These are phyloP conservation scores for Phlyctochytrium planicorne DNA, from an alignment of 192 early-diverging fungal genomes.

Conservation along the genomic window DNA sequence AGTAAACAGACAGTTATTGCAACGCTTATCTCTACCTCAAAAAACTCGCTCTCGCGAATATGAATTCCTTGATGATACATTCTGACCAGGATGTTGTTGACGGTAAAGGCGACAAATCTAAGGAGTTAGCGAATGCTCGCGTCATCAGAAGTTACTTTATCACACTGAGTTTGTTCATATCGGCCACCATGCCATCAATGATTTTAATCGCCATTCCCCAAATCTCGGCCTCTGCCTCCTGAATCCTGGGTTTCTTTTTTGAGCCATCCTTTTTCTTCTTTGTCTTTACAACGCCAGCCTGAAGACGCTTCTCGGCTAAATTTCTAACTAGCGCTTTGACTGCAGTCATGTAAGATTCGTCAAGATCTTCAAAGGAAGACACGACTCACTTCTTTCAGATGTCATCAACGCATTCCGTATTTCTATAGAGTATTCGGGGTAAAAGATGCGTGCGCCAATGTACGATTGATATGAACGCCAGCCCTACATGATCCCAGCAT, in stretches of 20 bases:
- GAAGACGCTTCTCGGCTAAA: conserved; percentile 13
- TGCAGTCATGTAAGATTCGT: neutral
- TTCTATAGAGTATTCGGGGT: conserved; percentile 64
- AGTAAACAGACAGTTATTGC: neutral
- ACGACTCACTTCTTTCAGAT: conserved; percentile 54
- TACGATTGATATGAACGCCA: conserved; percentile 79
- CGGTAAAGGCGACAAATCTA: conserved; percentile 68
- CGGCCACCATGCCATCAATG: conserved; percentile 57
- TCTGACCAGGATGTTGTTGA: conserved; percentile 72
- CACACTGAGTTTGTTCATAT: conserved; percentile 62
- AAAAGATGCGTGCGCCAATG: conserved; percentile 68
- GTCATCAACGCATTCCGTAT: conserved; percentile 60
- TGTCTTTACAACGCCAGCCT: neutral
- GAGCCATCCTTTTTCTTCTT: conserved; percentile 10
- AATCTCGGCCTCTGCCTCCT: conserved; percentile 27
- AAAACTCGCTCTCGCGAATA: conserved; percentile 75
- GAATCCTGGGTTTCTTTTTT: conserved; percentile 6
- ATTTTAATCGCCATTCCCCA: conserved; percentile 32
- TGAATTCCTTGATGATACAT: conserved; percentile 86
- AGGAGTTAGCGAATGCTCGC: conserved; percentile 10
- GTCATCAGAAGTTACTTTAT: conserved; percentile 46
- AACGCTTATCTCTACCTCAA: conserved; percentile 46
- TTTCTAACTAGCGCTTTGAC: conserved; percentile 11
- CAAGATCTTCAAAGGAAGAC: neutral
- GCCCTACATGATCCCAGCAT: conserved; percentile 52